Conservation (phyloP, 192 early-diverging fungal genomes). For the Martensiomyces pterosporus region DNA sequence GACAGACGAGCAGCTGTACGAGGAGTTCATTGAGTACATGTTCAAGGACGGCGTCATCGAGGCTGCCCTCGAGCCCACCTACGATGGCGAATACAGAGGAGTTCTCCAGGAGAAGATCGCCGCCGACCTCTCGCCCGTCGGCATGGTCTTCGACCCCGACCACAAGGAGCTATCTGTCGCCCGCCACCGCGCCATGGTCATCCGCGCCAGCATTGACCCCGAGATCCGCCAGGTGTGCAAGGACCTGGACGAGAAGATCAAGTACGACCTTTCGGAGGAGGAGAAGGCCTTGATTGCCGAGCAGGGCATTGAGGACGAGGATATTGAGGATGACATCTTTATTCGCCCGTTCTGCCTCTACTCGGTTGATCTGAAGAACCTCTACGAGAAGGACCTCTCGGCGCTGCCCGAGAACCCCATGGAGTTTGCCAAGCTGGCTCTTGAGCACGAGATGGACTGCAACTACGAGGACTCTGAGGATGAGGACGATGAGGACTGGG, state of each 20-base stretch:
- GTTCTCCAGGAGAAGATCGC: constrained; percentile 49
- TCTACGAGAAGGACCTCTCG: constrained; percentile 40
- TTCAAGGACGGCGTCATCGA: constrained; percentile 44
- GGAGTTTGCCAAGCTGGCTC: constrained; percentile 45
- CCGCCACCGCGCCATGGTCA: constrained; percentile 46
- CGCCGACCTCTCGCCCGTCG: constrained; percentile 39
- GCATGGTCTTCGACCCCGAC: constrained; percentile 28
- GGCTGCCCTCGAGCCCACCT: constrained; percentile 36
- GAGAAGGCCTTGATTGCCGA: constrained; percentile 39
- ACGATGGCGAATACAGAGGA: constrained; percentile 43
- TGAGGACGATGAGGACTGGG: constrained; percentile 21
- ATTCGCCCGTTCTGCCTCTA: constrained; percentile 52
- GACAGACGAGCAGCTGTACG: constrained; percentile 50
- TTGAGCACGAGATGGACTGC: constrained; percentile 51
- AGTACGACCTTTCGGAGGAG: constrained; percentile 45
- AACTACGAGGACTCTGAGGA: constrained; percentile 44
- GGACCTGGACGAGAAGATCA: constrained; percentile 41
- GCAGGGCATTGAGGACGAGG: constrained; percentile 29
- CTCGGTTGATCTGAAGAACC: constrained; percentile 39
- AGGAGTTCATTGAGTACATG: constrained; percentile 38
- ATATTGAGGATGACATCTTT: constrained; percentile 43
- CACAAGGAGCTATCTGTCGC: constrained; percentile 28
- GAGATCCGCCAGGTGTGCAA: constrained; percentile 45
- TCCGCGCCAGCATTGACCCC: constrained; percentile 31
- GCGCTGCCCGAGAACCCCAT: constrained; percentile 37